A percentile compares a stretch with the other conserved stretches of the same genome.
These are phyloP conservation scores for Aspergillus melleus DNA, from an alignment of 2,329 filamentous ascomycete genomes.

Conservation along the genomic window DNA sequence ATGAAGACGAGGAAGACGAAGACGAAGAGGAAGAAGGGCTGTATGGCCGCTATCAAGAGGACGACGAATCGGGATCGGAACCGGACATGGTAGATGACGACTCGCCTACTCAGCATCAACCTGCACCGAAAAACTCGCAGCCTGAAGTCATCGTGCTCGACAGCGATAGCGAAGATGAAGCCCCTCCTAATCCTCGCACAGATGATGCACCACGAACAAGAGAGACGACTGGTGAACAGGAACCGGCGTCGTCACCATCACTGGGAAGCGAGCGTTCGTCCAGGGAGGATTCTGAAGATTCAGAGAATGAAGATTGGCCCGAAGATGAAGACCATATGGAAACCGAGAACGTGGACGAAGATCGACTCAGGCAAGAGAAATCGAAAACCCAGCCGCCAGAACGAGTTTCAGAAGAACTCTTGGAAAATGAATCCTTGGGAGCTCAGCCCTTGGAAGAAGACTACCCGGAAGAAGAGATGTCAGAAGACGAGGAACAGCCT, in stretches of 20 bases:
- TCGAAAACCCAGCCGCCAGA: background rate
- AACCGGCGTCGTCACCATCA: slow-evolving; percentile 4
- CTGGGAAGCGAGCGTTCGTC: slow-evolving; percentile 5
- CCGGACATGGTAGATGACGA: slow-evolving; percentile 11
- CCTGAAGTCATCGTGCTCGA: slow-evolving; percentile 44
- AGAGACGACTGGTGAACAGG: background rate
- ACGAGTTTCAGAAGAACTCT: background rate
- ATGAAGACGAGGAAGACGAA: slow-evolving; percentile 10
- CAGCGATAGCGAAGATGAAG: slow-evolving; percentile 44
- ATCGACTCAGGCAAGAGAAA: background rate
- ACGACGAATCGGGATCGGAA: slow-evolving; percentile 20
- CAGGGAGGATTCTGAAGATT: background rate
- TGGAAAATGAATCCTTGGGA: background rate
- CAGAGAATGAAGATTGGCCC: background rate
- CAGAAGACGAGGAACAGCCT: background rate
- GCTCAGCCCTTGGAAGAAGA: background rate
- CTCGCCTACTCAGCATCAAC: slow-evolving; percentile 1
- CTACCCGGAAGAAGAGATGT: background rate
- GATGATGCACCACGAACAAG: background rate
- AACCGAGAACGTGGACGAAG: background rate
- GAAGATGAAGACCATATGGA: background rate
- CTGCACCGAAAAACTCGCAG: slow-evolving; percentile 15
- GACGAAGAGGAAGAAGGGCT: slow-evolving; percentile 2
- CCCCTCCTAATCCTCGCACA: slow-evolving; percentile 6
- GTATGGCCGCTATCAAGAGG: slow-evolving; percentile 14